These are phyloP conservation scores for Clarireedia paspali DNA, from an alignment of 2,329 filamentous ascomycete species.

Conservation along the genomic window DNA sequence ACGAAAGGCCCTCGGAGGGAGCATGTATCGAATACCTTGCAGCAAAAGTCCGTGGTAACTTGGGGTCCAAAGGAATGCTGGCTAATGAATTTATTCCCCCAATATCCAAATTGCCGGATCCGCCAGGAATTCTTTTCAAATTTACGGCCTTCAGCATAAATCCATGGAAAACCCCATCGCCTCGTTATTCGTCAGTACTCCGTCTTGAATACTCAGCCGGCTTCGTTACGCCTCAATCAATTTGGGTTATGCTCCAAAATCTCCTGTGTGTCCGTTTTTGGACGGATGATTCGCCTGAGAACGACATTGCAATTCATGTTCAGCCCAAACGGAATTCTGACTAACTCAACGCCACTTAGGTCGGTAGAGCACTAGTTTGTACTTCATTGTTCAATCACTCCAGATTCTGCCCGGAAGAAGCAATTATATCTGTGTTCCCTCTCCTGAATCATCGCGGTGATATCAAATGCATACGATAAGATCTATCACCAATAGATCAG, in stretches of 20 bases:
- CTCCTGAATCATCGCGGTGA: conserved; percentile 1
- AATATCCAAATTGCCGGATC: background rate
- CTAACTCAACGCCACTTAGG: background rate
- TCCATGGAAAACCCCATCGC: background rate
- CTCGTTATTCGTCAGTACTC: background rate
- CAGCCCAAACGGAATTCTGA: background rate
- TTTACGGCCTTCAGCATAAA: background rate
- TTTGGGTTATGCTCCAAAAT: background rate
- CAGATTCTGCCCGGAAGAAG: conserved; percentile 1
- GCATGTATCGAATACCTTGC: no score
- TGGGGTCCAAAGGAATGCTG: conserved; percentile 5
- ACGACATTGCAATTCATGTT: background rate
- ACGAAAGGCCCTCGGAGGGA: background rate
- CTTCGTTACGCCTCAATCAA: conserved; percentile 2
- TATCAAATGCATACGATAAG: conserved; percentile 7
- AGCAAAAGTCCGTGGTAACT: background rate
- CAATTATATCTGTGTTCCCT: conserved; percentile 7
- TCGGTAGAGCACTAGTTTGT: no score
- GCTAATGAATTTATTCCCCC: background rate
- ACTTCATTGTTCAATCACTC: background rate
- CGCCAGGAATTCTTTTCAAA: conserved; percentile 5
- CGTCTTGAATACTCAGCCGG: background rate
- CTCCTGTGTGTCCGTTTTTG: no score
- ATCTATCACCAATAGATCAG: conserved; percentile 17
- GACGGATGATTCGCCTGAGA: no score